These are phyloP conservation scores for Aspergillus jensenii DNA, from an alignment of 2,329 filamentous ascomycete genomes.

Conservation along the genomic window DNA sequence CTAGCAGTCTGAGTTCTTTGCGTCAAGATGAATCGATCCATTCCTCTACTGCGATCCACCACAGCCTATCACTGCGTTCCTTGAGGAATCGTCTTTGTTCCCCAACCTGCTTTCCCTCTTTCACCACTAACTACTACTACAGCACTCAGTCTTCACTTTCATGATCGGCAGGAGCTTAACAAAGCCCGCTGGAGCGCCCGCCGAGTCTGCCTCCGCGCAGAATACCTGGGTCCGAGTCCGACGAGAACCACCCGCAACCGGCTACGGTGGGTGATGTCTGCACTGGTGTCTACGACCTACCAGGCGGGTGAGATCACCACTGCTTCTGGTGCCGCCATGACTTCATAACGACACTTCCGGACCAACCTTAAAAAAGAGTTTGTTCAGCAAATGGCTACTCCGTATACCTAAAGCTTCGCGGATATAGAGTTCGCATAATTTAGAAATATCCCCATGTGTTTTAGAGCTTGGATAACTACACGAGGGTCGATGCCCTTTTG, in stretches of 20 bases:
- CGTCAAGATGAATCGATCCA: conserved; percentile 9
- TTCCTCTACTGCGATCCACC: background rate
- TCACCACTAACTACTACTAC: background rate
- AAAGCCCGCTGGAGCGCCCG: background rate
- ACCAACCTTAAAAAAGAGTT: background rate
- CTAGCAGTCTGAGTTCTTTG: conserved; percentile 1
- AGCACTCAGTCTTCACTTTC: background rate
- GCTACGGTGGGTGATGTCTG: background rate
- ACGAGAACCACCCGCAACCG: background rate
- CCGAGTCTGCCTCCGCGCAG: background rate
- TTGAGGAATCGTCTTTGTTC: background rate
- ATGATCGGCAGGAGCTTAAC: background rate
- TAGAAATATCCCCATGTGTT: background rate
- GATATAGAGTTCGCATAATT: background rate
- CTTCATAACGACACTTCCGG: background rate
- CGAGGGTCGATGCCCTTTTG: background rate
- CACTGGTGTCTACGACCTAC: background rate
- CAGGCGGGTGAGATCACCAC: conserved; percentile 8
- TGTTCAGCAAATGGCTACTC: background rate
- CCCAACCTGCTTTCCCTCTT: background rate
- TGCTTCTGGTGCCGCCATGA: background rate
- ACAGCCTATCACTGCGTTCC: background rate
- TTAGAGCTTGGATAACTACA: background rate
- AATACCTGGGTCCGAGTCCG: background rate
- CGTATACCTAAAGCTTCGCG: background rate